phyloP scores from a whole-genome alignment of 257 asterid species.

The Striga asiatica region DNA sequence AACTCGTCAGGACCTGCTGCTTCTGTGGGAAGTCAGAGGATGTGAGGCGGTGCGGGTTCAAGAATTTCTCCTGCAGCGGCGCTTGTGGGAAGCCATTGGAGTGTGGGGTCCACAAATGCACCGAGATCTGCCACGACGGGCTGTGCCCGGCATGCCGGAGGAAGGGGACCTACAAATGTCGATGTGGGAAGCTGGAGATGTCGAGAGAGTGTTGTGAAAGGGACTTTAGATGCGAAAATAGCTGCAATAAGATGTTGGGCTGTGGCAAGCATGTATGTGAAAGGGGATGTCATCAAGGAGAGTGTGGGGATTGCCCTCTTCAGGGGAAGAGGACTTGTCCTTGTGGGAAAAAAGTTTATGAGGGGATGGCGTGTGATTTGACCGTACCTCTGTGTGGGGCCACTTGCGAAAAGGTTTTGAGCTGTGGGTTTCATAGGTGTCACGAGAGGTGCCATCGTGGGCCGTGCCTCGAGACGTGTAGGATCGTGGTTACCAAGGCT shows the following conservation, averaged over 20 bases:
- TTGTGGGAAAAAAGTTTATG: conserved; percentile 69
- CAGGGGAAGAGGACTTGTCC: conserved; percentile 91
- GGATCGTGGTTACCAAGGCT: conserved; percentile 57
- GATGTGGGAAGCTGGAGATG: conserved; percentile 57
- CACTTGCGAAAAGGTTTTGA: conserved; percentile 62
- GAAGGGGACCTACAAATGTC: conserved; percentile 48
- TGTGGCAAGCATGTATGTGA: conserved; percentile 74
- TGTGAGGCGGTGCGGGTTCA: conserved; percentile 78
- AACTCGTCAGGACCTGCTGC: conserved; percentile 52
- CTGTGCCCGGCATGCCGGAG: conserved; percentile 54
- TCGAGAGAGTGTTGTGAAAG: conserved; percentile 69
- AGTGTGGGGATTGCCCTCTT: conserved; percentile 68
- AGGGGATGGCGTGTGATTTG: conserved; percentile 81
- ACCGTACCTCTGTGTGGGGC: conserved; percentile 64
- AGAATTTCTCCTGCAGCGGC: conserved; percentile 58
- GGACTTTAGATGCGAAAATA: conserved; percentile 55
- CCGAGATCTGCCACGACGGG: conserved; percentile 69
- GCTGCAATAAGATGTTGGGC: conserved; percentile 53
- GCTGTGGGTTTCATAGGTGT: conserved; percentile 75
- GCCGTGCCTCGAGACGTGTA: conserved; percentile 62
- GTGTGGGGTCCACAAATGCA: conserved; percentile 64
- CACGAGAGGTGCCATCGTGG: conserved; percentile 95
- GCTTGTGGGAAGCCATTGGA: conserved; percentile 42
- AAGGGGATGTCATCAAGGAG: conserved; percentile 76
- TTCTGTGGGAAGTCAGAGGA: conserved; percentile 72